A percentile compares a stretch with the other conserved stretches of the same genome.
Conservation (phyloP, 2,329 filamentous ascomycete genomes). For the Colletotrichum eleusines region DNA sequence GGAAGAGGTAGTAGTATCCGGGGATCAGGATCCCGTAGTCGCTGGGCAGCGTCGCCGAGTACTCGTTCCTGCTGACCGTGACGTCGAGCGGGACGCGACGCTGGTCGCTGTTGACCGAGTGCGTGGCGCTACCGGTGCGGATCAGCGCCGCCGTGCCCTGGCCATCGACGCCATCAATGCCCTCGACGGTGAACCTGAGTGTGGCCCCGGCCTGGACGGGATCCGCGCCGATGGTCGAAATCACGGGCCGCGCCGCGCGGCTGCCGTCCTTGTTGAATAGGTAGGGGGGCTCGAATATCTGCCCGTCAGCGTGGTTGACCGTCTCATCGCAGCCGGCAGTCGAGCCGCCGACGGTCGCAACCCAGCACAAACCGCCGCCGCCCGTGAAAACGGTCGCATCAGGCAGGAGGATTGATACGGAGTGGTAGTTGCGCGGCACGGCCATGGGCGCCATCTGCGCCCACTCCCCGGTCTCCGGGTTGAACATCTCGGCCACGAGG, state of each 20-base stretch:
- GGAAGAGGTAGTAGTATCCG: conserved; percentile 68
- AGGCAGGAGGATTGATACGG: conserved; percentile 60
- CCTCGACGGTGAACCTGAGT: conserved; percentile 46
- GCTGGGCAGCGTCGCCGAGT: conserved; percentile 56
- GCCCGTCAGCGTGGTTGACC: conserved; percentile 65
- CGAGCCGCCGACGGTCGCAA: conserved; percentile 39
- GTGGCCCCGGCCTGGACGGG: conserved; percentile 46
- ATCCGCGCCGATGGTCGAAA: conserved; percentile 48
- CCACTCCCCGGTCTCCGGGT: conserved; percentile 57
- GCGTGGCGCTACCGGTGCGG: conserved; percentile 63
- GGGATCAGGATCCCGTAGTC: conserved; percentile 64
- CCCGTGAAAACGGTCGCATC: conserved; percentile 64
- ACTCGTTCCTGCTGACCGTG: conserved; percentile 47
- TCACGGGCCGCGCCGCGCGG: conserved; percentile 55
- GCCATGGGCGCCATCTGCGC: conserved; percentile 52
- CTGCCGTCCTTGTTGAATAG: conserved; percentile 61
- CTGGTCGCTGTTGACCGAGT: conserved; percentile 70
- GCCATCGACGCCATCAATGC: conserved; percentile 55
- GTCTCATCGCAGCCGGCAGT: conserved; percentile 53
- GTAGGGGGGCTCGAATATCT: conserved; percentile 69
- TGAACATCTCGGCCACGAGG: conserved; percentile 60
- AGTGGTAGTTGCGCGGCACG: conserved; percentile 63
- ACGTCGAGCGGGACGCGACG: conserved; percentile 60
- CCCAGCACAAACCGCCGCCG: conserved; percentile 65
- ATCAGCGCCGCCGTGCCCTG: conserved; percentile 55